Evolutionary conservation across 2,329 filamentous ascomycete species (phyloP), one percentile per base, ranked within the genome.

Genomic region (Colletotrichum musae): DNA sequence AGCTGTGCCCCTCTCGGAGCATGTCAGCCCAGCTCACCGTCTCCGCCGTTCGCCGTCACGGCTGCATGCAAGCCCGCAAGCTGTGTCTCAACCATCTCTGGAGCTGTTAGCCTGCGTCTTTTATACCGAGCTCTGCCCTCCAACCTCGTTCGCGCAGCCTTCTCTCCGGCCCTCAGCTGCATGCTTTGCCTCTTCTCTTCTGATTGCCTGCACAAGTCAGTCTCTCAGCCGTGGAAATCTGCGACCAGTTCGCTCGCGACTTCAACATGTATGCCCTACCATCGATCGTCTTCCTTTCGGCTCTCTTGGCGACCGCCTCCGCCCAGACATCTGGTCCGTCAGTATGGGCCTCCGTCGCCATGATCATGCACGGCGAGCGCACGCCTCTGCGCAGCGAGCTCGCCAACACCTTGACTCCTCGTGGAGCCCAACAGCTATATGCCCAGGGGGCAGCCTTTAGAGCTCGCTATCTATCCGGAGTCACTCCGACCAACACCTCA

Each of bases 341-440:
- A 28, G 82, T 88, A 58, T 87, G 85, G 84, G 83, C 84, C 4
- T 83, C 82, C 0, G 82, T 85, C 51, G 82, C 81, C 26, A 87
- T 83, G 74, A 72, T 88, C 71, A 79, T 84, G 70, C 78, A 89
- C 73, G 88, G 88, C 73, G 88, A 90, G 74, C 85, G 81, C 48
- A 87, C 83, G 5, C 87, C 88, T 2, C 53, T 79, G 2, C 54
- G 77, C 1, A 75, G 77, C 15, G 48, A 74, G 4, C 67, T 75
- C 6, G 69, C 75, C 5, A 75, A 78, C 12, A 74, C 72, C 36
- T 78, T 90, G 28, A 89, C 87, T 2, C 85, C 87, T 0, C 72
- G 83, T 4, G 88, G 88, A 5, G 87, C 87, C 0, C 82, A 85
- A 67, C 87, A 89, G 75, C 79, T 89, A 72, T 77, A 78, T 67